Percentiles rank a stretch among this genome's conserved stretches.
These are phyloP conservation scores for Argentina anserina DNA, from an alignment of 306 rosid species.

Conservation along the genomic window DNA sequence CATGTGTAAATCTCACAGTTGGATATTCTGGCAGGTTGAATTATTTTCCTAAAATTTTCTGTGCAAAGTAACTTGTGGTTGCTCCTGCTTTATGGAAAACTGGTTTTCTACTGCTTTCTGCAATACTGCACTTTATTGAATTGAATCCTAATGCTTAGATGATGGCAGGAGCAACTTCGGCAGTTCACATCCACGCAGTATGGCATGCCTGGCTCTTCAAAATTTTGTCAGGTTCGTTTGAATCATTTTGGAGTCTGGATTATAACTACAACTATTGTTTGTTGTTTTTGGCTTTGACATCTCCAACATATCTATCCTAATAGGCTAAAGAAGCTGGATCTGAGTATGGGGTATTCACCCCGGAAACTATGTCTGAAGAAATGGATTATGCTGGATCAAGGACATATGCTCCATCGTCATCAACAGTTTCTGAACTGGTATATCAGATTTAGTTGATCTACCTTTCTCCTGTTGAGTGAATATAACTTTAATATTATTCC, in stretches of 20 bases:
- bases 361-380: constrained; percentile 34
- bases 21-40: constrained; percentile 13
- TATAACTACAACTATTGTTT: constrained; percentile 5
- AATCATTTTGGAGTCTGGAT: constrained; percentile 7
- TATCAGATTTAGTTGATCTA: constrained; percentile 19
- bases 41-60: constrained; percentile 9
- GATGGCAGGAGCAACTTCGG: constrained; percentile 43
- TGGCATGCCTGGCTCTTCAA: constrained; percentile 27
- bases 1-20: neutral
- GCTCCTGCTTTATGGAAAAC: neutral
- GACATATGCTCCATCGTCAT: constrained; percentile 24
- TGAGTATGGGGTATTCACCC: constrained; percentile 16
- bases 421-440: constrained; percentile 35
- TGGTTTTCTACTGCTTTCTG: constrained; percentile 4
- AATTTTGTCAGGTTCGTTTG: constrained; percentile 35
- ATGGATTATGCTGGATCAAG: constrained; percentile 31
- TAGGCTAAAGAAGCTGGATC: constrained; percentile 26
- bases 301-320: constrained; percentile 24
- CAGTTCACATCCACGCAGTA: constrained; percentile 18
- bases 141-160: constrained; percentile 8
- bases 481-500: constrained; percentile 7
- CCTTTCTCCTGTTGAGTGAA: constrained; percentile 1
- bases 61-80: constrained; percentile 9
- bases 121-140: constrained; percentile 2
- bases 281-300: constrained; percentile 7